Base-by-base conservation (phyloP, 2,329 filamentous ascomycete genomes). In the Magnaporthales sp. region DNA sequence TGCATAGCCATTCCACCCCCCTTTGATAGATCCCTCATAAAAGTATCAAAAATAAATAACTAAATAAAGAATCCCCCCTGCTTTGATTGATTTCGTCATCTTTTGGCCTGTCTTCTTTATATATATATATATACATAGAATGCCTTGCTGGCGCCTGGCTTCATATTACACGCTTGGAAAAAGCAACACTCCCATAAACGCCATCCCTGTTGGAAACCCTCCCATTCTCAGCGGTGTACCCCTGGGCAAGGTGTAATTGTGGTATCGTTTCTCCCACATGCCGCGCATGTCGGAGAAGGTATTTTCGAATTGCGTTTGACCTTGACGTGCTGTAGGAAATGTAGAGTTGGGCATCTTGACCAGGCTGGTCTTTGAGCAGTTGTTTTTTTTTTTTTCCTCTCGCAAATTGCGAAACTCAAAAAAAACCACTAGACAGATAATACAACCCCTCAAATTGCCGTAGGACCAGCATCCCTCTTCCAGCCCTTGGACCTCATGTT, bases 401-500 rank as follows among this genome's bases (percentile, higher is more conserved):
- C 29, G 29, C 61, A 24, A 15, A 38, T n/a, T 32, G 61, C 13
- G 27, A 7, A 61, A 61, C 24, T 61, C 22, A 61, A 61, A 60
- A 26, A 26, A 60, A 15, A 60, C 10, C 11, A n/a, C n/a, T n/a
- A n/a, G n/a, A n/a, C 54, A 29, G 15, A 66, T 24, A 19, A 30
- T 5, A 32, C 13, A 46, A 24, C 56, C 11, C 65, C 62, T 70
- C 68, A 83, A 69, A 86, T 83, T 64, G 81, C 80, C 24, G 81
- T 77, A 1, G 89, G 89, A 10, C 88, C 87, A 7, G 84, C 86
- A 72, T 93, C 90, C 74, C 85, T 89, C 66, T 84, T 86, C 92
- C 93, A 97, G 2, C 93, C 94, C 75, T 89, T 92, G 68, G 84
- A 83, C 73, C 89, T 85, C 95, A 99, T 98, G 69, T 91, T 90